Base-by-base conservation (phyloP, 2,329 filamentous ascomycete species). In the Cordyceps fumosorosea region DNA sequence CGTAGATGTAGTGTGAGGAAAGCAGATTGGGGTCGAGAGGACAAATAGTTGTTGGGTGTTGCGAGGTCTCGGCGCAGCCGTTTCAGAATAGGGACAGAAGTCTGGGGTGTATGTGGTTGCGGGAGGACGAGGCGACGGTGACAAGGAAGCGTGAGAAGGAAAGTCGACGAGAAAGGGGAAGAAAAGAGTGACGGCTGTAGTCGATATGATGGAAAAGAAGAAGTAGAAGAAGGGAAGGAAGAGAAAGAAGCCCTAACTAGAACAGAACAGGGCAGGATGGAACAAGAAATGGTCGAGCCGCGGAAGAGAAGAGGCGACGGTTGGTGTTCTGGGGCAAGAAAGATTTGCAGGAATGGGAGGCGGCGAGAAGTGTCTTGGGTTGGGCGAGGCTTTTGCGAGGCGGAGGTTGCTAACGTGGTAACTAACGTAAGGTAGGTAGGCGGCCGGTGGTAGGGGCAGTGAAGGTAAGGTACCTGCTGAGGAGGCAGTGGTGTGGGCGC, bases 261-360 rank as follows among this genome's bases (percentile, higher is more conserved):
- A 16, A 18, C 24, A n/a, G 51, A 37, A 20, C 20, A 50, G 42
- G 59, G 47, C 22, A 47, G 16, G 16, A 22, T 52, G 60, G 18
- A 45, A 34, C 16, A 16, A 20, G 40, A 20, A 40, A 47, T 12
- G 47, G 24, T 44, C 18, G 24, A 52, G 52, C 50, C 59, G 44
- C 52, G 59, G 45, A 54, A 37, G 40, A 37, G 40, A 60, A 48
- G 45, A 52, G 48, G 56, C 37, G 57, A 54, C 40, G 57, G 48
- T 58, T 58, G 47, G 44, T 58, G 56, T 48, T 50, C 14, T 29
- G 16, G 44, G 37, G 22, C 18, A 52, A 42, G 47, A 61, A 55
- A 14, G 59, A 16, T 61, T 55, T 61, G 59, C 59, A 61, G 51
- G 59, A 61, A 61, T 61, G 59, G 42, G 58, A 42, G 59, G 12